Base-by-base conservation (phyloP, 129 eudicot species). In the Saposhnikovia divaricata region DNA sequence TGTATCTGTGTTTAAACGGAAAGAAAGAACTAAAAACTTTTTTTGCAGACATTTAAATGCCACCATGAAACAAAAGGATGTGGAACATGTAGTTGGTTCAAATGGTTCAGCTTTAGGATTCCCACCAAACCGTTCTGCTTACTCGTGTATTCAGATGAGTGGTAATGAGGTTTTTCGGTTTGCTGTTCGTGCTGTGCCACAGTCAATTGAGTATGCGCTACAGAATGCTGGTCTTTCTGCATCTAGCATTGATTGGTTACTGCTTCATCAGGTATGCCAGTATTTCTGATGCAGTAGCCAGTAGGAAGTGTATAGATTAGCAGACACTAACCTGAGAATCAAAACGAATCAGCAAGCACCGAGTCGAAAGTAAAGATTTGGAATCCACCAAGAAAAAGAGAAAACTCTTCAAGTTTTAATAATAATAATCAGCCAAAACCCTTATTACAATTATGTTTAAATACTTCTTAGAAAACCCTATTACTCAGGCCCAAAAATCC, bases 101-200 rank as follows among this genome's bases (percentile, higher is more conserved):
- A 90, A 90, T 78, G 94, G 96, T 44, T 86, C 90, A 10, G 86
- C 80, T 53, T 50, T 46, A 8, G 96, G 90, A 2, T 86, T 88
- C 61, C 91, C 96, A 16, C 96, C 96, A 23, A 87, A 77, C 70
- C 84, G 84, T n/a, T 44, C 87, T 7, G 83, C 94, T 40, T 95
- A 86, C 82, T 92, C 99, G 10, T 81, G 74, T 78, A 78, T 95
- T 55, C 90, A 92, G 63, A 95, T 95, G 99, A 95, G 93, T 66
- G 99, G 99, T 40, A 87, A 88, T 65, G 99, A 95, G 81, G 97
- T 95, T 47, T 95, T 92, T 74, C 87, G 89, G 63, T 95, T 95
- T 80, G 97, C 99, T 50, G 91, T 85, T 80, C 94, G 94, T 59
- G 91, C 87, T 46, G 99, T 95, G 63, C 97, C 99, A 21, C 96